Evolutionary conservation across 2,329 filamentous ascomycete genomes (phyloP).

Genomic region (Ceratocystis eucalypticola): DNA sequence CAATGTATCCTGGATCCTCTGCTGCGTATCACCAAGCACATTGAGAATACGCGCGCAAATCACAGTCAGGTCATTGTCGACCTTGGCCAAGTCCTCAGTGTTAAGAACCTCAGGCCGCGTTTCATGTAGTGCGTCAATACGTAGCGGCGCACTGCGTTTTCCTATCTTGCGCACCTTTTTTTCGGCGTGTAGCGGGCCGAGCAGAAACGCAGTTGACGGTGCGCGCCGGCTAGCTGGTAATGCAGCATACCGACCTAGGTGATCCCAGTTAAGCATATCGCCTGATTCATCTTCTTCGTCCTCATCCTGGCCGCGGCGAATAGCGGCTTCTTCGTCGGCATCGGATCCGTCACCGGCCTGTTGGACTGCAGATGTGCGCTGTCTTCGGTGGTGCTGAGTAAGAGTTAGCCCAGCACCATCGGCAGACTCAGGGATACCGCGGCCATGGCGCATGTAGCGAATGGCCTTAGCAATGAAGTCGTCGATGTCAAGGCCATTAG

Average conservation of each 20-base stretch:
- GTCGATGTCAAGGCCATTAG: conserved; percentile 71
- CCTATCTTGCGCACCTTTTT: conserved; percentile 62
- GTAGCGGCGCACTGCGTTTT: conserved; percentile 57
- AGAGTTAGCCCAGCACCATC: conserved; percentile 32
- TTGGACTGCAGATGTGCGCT: conserved; percentile 22
- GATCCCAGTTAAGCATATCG: conserved; percentile 73
- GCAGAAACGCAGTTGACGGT: conserved; percentile 65
- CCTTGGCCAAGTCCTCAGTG: conserved; percentile 59
- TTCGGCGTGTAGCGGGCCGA: conserved; percentile 79
- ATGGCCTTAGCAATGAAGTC: conserved; percentile 87
- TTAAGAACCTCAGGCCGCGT: conserved; percentile 67
- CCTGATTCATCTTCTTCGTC: conserved; percentile 52
- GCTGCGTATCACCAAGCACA: conserved; percentile 40
- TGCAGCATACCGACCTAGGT: conserved; percentile 65
- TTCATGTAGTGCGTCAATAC: conserved; percentile 52
- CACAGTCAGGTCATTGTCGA: conserved; percentile 64
- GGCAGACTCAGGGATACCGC: conserved; percentile 36
- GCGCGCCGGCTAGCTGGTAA: conserved; percentile 61
- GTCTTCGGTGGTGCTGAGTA: conserved; percentile 35
- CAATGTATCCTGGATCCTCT: conserved; percentile 35
- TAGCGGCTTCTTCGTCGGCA: conserved; percentile 26
- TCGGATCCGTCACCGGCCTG: conserved; percentile 20
- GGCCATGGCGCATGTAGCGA: conserved; percentile 64
- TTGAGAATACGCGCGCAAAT: conserved; percentile 64
- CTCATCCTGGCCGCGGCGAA: conserved; percentile 21